phyloP scores from a whole-genome alignment of 2,329 filamentous ascomycete species.

The Beauveria rudraprayagi region DNA sequence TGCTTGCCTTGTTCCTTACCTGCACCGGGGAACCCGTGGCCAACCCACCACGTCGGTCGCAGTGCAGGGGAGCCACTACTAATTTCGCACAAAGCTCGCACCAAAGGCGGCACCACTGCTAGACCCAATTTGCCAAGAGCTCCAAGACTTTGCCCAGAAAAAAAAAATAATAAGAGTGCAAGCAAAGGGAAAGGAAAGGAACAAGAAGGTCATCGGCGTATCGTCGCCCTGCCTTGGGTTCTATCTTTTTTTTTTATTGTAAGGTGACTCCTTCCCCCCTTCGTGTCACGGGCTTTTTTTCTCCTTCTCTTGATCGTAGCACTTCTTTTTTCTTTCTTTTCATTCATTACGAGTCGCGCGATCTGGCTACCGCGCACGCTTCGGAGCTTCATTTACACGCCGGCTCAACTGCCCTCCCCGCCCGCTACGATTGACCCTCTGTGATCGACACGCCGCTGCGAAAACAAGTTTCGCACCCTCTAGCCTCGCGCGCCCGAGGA shows the following conservation, averaged over 20 bases:
- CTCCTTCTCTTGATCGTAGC: neutral
- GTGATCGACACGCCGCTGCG: constrained; percentile 2
- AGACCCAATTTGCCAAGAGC: constrained; percentile 10
- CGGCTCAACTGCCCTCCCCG: neutral
- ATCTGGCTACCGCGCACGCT: neutral
- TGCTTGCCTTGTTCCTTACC: neutral
- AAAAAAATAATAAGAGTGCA: neutral
- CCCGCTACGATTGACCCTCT: neutral
- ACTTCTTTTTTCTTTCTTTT: too few species aligned
- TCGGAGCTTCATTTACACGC: constrained; percentile 3
- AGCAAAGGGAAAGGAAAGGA: neutral
- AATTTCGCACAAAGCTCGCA: neutral
- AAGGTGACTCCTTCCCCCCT: neutral
- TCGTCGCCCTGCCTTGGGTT: neutral
- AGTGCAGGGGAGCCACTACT: neutral
- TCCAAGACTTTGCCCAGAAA: constrained; percentile 7
- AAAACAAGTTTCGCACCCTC: neutral
- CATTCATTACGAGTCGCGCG: too few species aligned
- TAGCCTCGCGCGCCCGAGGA: neutral
- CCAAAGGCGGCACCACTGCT: constrained; percentile 6
- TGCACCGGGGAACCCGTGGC: neutral
- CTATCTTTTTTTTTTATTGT: neutral
- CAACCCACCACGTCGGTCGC: neutral
- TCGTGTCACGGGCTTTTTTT: neutral
- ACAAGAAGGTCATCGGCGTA: neutral